phyloP scores from a whole-genome alignment of 495 filamentous ascomycete genomes.

The Penicillium desertorum region DNA sequence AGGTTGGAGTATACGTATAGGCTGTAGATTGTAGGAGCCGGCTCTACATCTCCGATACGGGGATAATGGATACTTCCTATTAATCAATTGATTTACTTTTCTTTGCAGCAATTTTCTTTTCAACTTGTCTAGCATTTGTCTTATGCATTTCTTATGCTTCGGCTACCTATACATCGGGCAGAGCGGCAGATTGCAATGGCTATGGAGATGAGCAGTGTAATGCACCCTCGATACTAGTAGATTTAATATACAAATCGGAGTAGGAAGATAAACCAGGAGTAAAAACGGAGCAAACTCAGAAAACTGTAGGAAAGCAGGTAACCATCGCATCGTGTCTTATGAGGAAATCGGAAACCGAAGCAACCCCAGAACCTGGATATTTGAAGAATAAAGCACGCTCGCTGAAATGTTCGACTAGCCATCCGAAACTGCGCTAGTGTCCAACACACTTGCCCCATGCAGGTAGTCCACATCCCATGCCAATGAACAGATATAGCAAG shows the following conservation, averaged over 20 bases:
- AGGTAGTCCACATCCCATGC: constrained; percentile 72
- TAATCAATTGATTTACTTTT: not conserved
- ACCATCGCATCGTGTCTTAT: constrained; percentile 22
- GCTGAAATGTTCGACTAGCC: constrained; percentile 13
- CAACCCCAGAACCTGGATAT: constrained; percentile 6
- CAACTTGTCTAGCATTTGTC: not conserved
- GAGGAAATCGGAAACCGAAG: constrained; percentile 9
- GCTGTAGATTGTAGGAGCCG: not conserved
- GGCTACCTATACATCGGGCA: not conserved
- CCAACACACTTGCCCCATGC: constrained; percentile 55
- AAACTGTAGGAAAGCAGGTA: not conserved
- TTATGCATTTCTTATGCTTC: not conserved
- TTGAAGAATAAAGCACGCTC: constrained; percentile 13
- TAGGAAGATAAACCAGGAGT: not conserved
- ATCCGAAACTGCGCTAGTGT: constrained; percentile 10
- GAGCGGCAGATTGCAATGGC: not conserved
- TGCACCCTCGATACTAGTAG: not conserved
- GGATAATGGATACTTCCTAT: not conserved
- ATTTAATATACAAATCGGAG: constrained; percentile 18
- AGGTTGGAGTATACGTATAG: not conserved
- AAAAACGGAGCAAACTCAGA: not conserved
- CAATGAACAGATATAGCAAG: constrained; percentile 76
- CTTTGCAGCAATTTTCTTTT: not conserved
- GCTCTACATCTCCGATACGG: not conserved
- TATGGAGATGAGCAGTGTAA: not conserved